Percentiles rank a stretch among this genome's conserved stretches.
These are phyloP conservation scores for Monosporascus cannonballus DNA, from an alignment of 2,329 filamentous ascomycete genomes.

Conservation along the genomic window DNA sequence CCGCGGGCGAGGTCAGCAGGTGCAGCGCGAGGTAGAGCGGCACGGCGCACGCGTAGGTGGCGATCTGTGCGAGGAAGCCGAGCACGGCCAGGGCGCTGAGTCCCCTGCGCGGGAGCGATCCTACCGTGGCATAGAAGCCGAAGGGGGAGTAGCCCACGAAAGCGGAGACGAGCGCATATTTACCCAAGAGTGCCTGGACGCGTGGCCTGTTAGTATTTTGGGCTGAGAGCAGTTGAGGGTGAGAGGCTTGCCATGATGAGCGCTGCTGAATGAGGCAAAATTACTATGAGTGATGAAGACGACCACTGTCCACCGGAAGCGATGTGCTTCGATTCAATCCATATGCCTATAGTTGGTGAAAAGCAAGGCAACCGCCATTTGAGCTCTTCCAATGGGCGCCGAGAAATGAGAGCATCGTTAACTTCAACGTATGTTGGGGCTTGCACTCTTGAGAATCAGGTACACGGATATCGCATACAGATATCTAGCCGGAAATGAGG, in stretches of 20 bases:
- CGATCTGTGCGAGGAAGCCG: constrained; percentile 20
- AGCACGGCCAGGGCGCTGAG: constrained; percentile 14
- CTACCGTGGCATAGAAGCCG: constrained; percentile 14
- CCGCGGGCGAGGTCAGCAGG: constrained; percentile 23
- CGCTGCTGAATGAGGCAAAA: neutral
- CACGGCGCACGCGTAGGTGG: constrained; percentile 18
- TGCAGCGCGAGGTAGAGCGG: constrained; percentile 23
- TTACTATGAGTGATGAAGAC: neutral
- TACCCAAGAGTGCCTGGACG: constrained; percentile 6
- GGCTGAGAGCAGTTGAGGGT: no score
- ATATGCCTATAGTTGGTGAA: no score
- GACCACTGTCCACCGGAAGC: no score
- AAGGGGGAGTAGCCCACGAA: constrained; percentile 17
- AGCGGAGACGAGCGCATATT: constrained; percentile 12
- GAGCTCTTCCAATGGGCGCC: no score
- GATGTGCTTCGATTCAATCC: no score
- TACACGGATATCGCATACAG: no score
- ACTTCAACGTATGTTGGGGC: no score
- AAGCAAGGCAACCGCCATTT: no score
- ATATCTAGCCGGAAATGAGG: no score
- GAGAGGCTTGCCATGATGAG: neutral
- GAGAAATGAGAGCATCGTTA: no score
- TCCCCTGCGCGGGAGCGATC: constrained; percentile 10
- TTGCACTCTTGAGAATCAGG: no score
- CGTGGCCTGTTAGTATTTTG: no score